phyloP scores from a whole-genome alignment of 495 filamentous ascomycete species.

The Talaromyces nanjingensis region DNA sequence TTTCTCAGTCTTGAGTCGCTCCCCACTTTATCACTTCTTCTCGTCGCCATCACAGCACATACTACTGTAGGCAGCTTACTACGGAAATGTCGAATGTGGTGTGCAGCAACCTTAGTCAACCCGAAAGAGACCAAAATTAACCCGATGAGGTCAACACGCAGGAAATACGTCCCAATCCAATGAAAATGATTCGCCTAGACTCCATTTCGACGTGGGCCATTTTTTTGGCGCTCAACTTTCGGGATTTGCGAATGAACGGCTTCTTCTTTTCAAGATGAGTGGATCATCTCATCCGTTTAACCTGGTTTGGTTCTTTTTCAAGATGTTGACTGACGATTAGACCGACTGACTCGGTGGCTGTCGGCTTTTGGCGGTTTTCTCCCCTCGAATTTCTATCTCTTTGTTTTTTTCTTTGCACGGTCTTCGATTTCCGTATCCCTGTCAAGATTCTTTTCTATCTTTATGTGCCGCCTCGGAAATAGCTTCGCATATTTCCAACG shows the following conservation, averaged over 20 bases:
- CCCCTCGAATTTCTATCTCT: not conserved
- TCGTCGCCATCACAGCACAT: not conserved
- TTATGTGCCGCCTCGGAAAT: slow-evolving; percentile 1
- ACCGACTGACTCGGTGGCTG: not conserved
- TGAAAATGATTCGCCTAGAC: not conserved
- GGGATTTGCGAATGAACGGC: not conserved
- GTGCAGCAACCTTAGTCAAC: not conserved
- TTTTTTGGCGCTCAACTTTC: not conserved
- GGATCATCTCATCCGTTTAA: not conserved
- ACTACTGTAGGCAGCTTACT: not conserved
- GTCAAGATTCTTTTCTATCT: not conserved
- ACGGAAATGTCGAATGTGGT: not conserved
- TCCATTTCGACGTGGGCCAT: not conserved
- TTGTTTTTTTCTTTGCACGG: not conserved
- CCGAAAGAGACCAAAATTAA: not conserved
- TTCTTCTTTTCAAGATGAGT: not conserved
- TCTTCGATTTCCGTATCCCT: not conserved
- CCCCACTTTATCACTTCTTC: not conserved
- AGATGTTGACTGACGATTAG: not conserved
- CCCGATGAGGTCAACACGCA: not conserved
- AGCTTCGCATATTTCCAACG: not conserved
- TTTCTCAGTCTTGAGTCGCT: not conserved
- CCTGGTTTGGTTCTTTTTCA: not conserved
- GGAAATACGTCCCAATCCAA: not conserved
- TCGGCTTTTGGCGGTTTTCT: not conserved